phyloP scores from a whole-genome alignment of 352 stramenopile genomes.

The Aphanomyces euteiches region DNA sequence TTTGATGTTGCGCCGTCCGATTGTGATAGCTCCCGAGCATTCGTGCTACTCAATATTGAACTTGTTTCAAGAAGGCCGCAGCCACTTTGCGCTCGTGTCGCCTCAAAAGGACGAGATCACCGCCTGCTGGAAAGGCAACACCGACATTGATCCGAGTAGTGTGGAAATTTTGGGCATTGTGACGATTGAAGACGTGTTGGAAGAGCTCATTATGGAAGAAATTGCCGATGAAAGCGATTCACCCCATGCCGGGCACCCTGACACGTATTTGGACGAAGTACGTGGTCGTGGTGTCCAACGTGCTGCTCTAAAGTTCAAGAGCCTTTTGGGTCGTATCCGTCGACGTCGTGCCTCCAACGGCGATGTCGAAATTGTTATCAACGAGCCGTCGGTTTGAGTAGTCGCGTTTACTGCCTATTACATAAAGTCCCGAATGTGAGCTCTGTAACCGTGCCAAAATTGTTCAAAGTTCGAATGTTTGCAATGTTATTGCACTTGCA shows the following conservation, averaged over 20 bases:
- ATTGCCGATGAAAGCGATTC: conserved; percentile 58
- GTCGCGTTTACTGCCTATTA: too few relatives aligned
- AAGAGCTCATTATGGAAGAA: conserved; percentile 50
- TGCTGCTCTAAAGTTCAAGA: conserved; percentile 25
- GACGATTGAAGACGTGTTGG: conserved; percentile 62
- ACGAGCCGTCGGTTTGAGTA: too few relatives aligned
- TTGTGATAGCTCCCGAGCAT: conserved; percentile 46
- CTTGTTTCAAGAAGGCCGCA: conserved; percentile 52
- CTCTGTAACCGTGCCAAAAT: too few relatives aligned
- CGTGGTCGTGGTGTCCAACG: conserved; percentile 10
- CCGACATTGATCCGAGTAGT: conserved; percentile 34
- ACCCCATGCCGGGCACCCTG: neutral
- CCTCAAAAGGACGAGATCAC: conserved; percentile 33
- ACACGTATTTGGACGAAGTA: neutral
- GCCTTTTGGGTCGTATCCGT: neutral
- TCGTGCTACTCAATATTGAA: conserved; percentile 59
- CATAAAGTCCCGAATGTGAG: too few relatives aligned
- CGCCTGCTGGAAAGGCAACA: conserved; percentile 24
- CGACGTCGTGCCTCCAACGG: neutral
- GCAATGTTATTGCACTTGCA: too few relatives aligned
- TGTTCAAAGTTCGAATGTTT: too few relatives aligned
- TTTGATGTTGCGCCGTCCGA: conserved; percentile 38
- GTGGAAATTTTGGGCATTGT: conserved; percentile 51
- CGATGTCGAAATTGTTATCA: neutral
- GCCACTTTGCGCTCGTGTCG: conserved; percentile 44